Percentiles rank a stretch among this genome's conserved stretches.
These are phyloP conservation scores for Dactylellina cionopaga DNA, from an alignment of 2,329 filamentous ascomycete species.

Conservation along the genomic window DNA sequence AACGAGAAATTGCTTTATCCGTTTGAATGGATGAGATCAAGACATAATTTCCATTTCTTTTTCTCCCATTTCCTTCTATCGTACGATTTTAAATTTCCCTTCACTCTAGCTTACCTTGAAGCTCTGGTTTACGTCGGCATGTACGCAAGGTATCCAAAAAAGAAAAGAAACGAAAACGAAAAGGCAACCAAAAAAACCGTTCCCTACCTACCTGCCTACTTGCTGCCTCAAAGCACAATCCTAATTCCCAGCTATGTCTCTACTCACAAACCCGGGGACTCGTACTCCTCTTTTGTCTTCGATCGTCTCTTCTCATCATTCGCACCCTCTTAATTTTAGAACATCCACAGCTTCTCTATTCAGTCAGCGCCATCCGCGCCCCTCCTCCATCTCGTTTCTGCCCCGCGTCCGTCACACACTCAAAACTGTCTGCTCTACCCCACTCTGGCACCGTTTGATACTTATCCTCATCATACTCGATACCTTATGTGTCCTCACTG, in stretches of 20 bases:
- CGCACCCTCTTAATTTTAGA: conserved; percentile 6
- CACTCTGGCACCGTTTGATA: conserved; percentile 30
- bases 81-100: no score
- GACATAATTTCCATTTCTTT: background rate
- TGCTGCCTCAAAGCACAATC: background rate
- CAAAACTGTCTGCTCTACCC: conserved; percentile 28
- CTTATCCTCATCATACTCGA: conserved; percentile 42
- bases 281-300: conserved; percentile 23
- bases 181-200: background rate
- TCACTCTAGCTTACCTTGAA: no score
- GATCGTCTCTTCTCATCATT: conserved; percentile 24
- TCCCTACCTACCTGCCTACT: background rate
- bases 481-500: conserved; percentile 28
- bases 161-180: no score
- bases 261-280: conserved; percentile 10
- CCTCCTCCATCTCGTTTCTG: conserved; percentile 10
- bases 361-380: conserved; percentile 27
- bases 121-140: background rate
- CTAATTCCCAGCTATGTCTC: conserved; percentile 8
- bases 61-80: background rate
- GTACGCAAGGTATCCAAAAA: conserved; percentile 5
- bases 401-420: conserved; percentile 36
- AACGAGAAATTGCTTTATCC: background rate
- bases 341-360: conserved; percentile 3
- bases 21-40: background rate